Conservation (phyloP, 1,139 yeast species). For the Saccharomyces uvarum region DNA sequence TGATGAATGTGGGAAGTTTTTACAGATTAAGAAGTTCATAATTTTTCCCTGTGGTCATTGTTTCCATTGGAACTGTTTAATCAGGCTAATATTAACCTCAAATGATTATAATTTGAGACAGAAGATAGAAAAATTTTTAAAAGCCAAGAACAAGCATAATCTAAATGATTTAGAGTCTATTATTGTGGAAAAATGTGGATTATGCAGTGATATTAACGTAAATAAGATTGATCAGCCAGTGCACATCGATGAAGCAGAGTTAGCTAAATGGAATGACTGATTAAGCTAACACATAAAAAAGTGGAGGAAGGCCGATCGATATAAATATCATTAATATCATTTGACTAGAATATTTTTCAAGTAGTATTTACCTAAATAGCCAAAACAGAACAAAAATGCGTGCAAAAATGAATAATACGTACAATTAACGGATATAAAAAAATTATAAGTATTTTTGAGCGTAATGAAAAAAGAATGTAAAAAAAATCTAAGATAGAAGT, state of each 20-base stretch:
- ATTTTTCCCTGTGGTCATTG: constrained; percentile 88
- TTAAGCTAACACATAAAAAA: neutral
- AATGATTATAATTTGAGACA: constrained; percentile 64
- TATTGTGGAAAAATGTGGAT: constrained; percentile 59
- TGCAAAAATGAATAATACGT: neutral
- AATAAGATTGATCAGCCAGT: constrained; percentile 59
- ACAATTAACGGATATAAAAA: neutral
- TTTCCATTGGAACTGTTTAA: constrained; percentile 81
- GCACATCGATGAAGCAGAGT: constrained; percentile 17
- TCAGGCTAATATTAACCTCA: constrained; percentile 50
- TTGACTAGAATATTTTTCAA: neutral
- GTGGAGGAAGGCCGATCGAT: neutral
- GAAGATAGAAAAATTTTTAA: constrained; percentile 50
- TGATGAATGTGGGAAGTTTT: constrained; percentile 55
- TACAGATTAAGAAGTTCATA: constrained; percentile 66
- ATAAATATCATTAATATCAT: neutral
- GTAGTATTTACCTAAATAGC: neutral
- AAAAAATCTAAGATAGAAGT: neutral
- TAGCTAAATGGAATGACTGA: constrained; percentile 19
- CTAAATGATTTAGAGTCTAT: constrained; percentile 45
- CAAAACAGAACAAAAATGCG: neutral
- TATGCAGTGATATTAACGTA: constrained; percentile 74
- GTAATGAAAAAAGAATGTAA: neutral
- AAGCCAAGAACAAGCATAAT: constrained; percentile 28
- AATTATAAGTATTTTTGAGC: neutral